These are phyloP conservation scores for Penicillium canescens DNA, from an alignment of 495 filamentous ascomycete genomes.

Conservation along the genomic window DNA sequence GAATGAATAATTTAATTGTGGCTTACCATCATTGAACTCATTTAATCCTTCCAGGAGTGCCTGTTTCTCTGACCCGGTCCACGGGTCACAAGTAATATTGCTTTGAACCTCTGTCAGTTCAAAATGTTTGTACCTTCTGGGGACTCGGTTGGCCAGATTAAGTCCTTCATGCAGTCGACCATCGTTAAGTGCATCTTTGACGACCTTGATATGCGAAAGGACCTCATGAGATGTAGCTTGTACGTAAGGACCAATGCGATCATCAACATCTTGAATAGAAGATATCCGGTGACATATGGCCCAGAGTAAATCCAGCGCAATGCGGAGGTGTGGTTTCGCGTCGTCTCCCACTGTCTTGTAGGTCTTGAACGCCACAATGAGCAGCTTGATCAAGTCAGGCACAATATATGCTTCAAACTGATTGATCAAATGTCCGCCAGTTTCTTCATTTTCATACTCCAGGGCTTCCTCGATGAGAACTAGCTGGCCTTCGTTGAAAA, in stretches of 20 bases:
- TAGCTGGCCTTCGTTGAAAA: slow-evolving; percentile 4
- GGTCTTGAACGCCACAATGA: slow-evolving; percentile 21
- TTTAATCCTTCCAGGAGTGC: slow-evolving; percentile 5
- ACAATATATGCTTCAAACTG: slow-evolving; percentile 27
- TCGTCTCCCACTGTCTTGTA: slow-evolving; percentile 5
- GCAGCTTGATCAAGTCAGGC: slow-evolving; percentile 19
- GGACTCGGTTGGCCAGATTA: not conserved
- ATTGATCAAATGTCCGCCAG: slow-evolving; percentile 8
- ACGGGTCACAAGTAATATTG: slow-evolving; percentile 1
- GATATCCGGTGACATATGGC: slow-evolving; percentile 12
- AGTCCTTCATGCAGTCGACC: not conserved
- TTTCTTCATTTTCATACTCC: not conserved
- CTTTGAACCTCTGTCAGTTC: not conserved
- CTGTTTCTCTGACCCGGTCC: not conserved
- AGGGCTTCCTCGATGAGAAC: slow-evolving; percentile 4
- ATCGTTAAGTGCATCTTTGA: slow-evolving; percentile 5
- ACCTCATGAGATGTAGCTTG: not conserved
- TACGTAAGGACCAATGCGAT: not conserved
- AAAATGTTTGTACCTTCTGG: not conserved
- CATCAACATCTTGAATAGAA: not conserved
- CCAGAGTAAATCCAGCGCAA: slow-evolving; percentile 14
- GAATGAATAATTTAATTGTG: not conserved
- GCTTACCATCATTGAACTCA: not conserved
- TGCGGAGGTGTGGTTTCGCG: slow-evolving; percentile 7
- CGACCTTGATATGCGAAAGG: not conserved